Percentiles rank a stretch among this genome's conserved stretches.
Evolutionary conservation across 2,329 filamentous ascomycete species (phyloP).

Genomic region (Aspergillus sp.): DNA sequence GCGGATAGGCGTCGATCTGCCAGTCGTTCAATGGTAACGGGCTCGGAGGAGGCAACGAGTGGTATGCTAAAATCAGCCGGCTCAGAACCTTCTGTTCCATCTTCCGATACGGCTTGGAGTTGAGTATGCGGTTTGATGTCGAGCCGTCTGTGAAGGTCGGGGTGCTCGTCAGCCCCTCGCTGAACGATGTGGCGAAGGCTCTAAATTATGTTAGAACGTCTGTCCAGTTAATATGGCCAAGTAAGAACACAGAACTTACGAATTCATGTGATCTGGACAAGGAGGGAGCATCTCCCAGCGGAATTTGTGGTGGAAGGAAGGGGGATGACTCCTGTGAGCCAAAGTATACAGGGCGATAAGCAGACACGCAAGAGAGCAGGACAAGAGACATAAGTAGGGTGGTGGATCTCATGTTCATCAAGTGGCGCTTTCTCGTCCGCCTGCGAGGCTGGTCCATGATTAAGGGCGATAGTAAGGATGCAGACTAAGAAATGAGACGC

Average conservation of each 20-base stretch:
- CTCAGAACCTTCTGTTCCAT: conserved; percentile 37
- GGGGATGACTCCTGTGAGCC: conserved; percentile 24
- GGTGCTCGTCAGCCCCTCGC: conserved; percentile 79
- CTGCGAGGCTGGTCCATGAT: conserved; percentile 23
- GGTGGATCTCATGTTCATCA: conserved; percentile 14
- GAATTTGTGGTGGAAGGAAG: conserved; percentile 35
- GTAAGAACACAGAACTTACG: conserved; percentile 24
- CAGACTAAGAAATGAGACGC: conserved; percentile 8
- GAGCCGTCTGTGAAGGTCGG: conserved; percentile 71
- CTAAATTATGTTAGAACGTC: conserved; percentile 21
- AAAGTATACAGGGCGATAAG: conserved; percentile 26
- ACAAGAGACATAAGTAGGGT: conserved; percentile 24
- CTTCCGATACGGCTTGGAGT: conserved; percentile 47
- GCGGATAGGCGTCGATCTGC: conserved; percentile 72
- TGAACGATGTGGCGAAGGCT: conserved; percentile 84
- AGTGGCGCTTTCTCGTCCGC: conserved; percentile 16
- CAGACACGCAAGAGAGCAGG: conserved; percentile 23
- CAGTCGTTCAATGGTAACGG: conserved; percentile 74
- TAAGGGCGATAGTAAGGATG: conserved; percentile 17
- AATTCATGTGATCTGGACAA: conserved; percentile 34
- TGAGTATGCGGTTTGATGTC: conserved; percentile 66
- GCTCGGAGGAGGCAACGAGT: conserved; percentile 63
- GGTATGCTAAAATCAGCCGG: conserved; percentile 51
- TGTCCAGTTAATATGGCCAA: neutral
- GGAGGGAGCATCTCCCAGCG: conserved; percentile 24